Evolutionary conservation across 1,139 yeast species (phyloP).

Genomic region (Schizosaccharomyces versatilis): DNA sequence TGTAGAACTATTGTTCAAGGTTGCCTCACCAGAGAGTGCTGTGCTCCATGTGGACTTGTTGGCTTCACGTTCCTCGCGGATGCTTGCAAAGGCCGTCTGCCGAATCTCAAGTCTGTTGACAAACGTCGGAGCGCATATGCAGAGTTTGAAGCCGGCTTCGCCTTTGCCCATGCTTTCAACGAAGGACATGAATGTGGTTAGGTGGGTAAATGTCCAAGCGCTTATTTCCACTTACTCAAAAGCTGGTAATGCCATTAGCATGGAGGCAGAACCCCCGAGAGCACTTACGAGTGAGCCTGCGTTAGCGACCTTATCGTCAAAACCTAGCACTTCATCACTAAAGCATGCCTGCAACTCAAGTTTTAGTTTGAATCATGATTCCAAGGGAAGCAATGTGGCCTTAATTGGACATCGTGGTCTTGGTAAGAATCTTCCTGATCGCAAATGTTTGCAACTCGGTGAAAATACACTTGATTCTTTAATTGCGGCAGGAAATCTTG

Average conservation of each 20-base stretch:
- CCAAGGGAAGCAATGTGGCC: constrained; percentile 41
- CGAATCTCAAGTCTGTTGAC: background rate
- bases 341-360: background rate
- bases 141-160: background rate
- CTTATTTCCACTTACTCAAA: background rate
- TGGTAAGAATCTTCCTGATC: constrained; percentile 48
- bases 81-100: background rate
- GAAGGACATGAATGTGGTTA: background rate
- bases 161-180: background rate
- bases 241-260: background rate
- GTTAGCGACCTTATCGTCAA: background rate
- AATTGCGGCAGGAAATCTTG: constrained; percentile 88
- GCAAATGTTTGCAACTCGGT: constrained; percentile 71
- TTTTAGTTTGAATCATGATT: too few species aligned
- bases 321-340: background rate
- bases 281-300: too few species aligned
- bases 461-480: constrained; percentile 91
- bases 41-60: background rate
- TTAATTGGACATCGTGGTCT: constrained; percentile 94
- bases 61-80: background rate
- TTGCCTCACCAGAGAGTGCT: background rate
- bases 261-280: background rate
- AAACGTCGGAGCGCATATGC: background rate
- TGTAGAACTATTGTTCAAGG: background rate
- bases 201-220: background rate